Percentiles rank a stretch among this genome's conserved stretches.
These are phyloP conservation scores for Xylaria sp. DNA, from an alignment of 2,329 filamentous ascomycete genomes.

Conservation along the genomic window DNA sequence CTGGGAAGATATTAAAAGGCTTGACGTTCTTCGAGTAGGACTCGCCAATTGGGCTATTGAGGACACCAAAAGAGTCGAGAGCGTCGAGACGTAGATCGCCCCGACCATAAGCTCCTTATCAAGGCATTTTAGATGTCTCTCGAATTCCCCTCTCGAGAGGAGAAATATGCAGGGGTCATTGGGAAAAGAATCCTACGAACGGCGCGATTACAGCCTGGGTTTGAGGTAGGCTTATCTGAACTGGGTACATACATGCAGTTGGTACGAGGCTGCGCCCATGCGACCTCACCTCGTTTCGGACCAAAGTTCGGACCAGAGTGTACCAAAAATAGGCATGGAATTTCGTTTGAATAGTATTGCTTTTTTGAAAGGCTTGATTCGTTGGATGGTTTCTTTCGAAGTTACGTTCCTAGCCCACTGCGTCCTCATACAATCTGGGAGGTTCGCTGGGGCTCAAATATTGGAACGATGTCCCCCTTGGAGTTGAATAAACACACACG, in stretches of 20 bases:
- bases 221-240: not conserved
- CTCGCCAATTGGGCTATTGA: not conserved
- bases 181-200: not conserved
- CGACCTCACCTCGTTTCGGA: constrained; percentile 3
- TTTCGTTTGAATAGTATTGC: too few relatives aligned
- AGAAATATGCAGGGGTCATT: not conserved
- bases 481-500: too few relatives aligned
- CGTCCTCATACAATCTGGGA: too few relatives aligned
- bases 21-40: not conserved
- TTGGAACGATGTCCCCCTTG: too few relatives aligned
- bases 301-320: not conserved
- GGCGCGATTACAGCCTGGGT: not conserved
- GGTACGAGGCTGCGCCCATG: not conserved
- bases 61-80: not conserved
- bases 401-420: too few relatives aligned
- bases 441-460: too few relatives aligned
- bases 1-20: not conserved
- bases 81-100: not conserved
- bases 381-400: too few relatives aligned
- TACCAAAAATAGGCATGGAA: constrained; percentile 2
- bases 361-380: too few relatives aligned
- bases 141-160: not conserved
- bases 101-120: not conserved
- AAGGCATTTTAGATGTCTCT: not conserved
- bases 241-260: not conserved